Base-by-base conservation (phyloP, 2,329 filamentous ascomycete species). In the Colletotrichum nymphaeae region DNA sequence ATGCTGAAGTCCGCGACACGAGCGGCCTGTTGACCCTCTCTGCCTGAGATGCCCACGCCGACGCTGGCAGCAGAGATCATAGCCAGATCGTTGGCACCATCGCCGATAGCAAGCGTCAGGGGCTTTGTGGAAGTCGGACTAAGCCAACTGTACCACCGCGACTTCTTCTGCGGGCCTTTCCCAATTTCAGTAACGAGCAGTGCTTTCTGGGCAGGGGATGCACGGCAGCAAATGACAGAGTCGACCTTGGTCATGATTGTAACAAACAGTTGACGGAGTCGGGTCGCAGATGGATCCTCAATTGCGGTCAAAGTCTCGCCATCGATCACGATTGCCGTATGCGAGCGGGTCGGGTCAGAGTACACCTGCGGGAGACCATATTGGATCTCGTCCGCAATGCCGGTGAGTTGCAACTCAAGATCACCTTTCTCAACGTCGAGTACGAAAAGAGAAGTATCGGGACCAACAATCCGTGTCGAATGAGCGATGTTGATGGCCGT, bases 41-140 rank as follows among this genome's bases (percentile, higher is more conserved):
- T 96, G 1, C 95, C 95, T 0, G 95, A 95, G 60, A 98, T 96
- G 16, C 95, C 95, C 58, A 98, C 92, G 16, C 95, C 95, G 12
- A 98, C 95, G 79, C 98, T 95, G 0, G 87, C 87, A 4, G 87
- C 94, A 78, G 96, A 94, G 65, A 98, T 97, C 95, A 98, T 98
- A 66, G 95, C 95, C 77, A 98, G 92, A 79, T 98, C 95, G 78
- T 98, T 98, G 59, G 95, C 95, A 49, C 95, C 95, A 80, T 98
- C 95, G 4, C 95, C 95, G 75, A 98, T 97, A 1, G 95, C 95
- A 12, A 98, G 87, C 0, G 95, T 98, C 55, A 98, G 90, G 1
- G 93, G 84, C 24, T 79, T 77, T 26, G 78, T 78, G 11, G 16
- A 79, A 72, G 56, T 75, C 78, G 11, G 77, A 78, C 22, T 77